These are phyloP conservation scores for Artomyces pyxidatus DNA, from an alignment of 768 basidiomycete genomes.

Conservation along the genomic window DNA sequence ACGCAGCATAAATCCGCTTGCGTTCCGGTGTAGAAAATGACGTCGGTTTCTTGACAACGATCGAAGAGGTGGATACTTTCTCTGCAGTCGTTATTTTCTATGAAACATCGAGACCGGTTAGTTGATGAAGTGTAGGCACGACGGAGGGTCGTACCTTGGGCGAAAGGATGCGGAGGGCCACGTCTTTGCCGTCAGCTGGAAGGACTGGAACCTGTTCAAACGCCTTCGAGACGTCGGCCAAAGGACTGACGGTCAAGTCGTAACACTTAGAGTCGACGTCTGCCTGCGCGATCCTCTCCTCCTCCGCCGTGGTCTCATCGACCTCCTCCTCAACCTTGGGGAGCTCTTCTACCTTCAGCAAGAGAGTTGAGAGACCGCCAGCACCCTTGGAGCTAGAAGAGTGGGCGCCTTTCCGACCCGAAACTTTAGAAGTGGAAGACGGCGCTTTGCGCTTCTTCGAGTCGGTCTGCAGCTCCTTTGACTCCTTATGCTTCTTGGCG, in stretches of 20 bases:
- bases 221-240: conserved; percentile 69
- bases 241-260: conserved; percentile 67
- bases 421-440: conserved; percentile 17
- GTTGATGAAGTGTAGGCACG: neutral
- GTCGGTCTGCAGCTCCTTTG: conserved; percentile 33
- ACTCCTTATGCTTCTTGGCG: conserved; percentile 37
- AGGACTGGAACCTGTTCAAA: conserved; percentile 35
- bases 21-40: conserved; percentile 70
- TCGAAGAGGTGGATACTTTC: neutral
- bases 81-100: too few relatives aligned
- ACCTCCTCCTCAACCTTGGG: conserved; percentile 41
- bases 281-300: conserved; percentile 39
- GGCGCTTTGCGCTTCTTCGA: conserved; percentile 57
- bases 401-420: neutral
- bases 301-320: conserved; percentile 42
- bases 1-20: conserved; percentile 61
- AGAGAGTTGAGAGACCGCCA: conserved; percentile 2
- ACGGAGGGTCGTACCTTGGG: conserved; percentile 5
- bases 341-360: neutral
- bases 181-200: conserved; percentile 10
- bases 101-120: too few relatives aligned
- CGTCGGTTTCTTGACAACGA: too few relatives aligned
- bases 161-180: conserved; percentile 2
- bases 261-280: conserved; percentile 69
- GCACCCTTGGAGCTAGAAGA: conserved; percentile 10